phyloP scores from a whole-genome alignment of 495 filamentous ascomycete genomes.

The Aspergillus kassunensis region DNA sequence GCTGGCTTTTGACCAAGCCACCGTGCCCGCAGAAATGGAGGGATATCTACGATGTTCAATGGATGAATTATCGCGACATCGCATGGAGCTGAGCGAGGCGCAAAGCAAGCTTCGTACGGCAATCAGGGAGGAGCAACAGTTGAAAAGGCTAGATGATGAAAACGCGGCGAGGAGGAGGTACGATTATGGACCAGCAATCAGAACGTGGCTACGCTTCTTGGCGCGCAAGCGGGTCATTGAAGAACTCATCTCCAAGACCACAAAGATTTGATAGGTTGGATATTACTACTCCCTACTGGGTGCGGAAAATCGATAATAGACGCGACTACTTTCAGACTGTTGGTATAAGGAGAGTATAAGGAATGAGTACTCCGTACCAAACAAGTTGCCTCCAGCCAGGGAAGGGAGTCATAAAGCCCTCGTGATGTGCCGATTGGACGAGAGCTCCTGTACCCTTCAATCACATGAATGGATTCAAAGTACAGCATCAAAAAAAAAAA shows the following conservation, averaged over 20 bases:
- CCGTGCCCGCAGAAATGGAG: conserved; percentile 15
- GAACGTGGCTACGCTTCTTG: conserved; percentile 42
- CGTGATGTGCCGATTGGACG: conserved; percentile 31
- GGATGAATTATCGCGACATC: conserved; percentile 25
- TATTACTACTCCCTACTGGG: background rate
- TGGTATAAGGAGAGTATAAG: background rate
- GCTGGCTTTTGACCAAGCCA: conserved; percentile 29
- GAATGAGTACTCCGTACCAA: no score
- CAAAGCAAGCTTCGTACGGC: conserved; percentile 36
- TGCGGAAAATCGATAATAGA: background rate
- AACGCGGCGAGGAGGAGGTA: conserved; percentile 42
- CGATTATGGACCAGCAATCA: conserved; percentile 46
- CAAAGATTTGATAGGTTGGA: background rate
- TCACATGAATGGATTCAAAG: conserved; percentile 1
- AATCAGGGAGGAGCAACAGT: conserved; percentile 42
- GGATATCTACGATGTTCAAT: conserved; percentile 19
- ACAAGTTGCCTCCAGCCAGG: background rate
- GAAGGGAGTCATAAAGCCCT: conserved; percentile 9
- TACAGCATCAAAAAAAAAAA: no score
- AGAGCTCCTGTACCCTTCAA: conserved; percentile 9
- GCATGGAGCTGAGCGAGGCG: conserved; percentile 24
- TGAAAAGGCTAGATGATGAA: conserved; percentile 39
- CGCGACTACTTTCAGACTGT: background rate
- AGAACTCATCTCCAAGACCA: conserved; percentile 11
- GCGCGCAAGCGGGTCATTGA: conserved; percentile 38